Base-by-base conservation (phyloP, 179 eudicot genomes). In the Spergularia azorica region DNA sequence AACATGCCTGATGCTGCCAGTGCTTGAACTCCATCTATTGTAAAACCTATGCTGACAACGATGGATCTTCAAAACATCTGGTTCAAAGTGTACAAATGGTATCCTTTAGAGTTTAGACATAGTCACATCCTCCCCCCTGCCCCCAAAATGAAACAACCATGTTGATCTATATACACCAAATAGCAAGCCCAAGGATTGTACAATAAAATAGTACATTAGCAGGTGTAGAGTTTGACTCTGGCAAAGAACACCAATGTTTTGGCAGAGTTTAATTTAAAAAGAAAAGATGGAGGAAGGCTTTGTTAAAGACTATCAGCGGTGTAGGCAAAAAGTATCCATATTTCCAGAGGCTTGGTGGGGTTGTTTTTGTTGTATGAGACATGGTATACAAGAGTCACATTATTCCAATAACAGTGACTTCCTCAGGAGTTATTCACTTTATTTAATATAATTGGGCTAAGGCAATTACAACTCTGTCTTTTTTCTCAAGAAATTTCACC, bases 11-110 rank as follows among this genome's bases (percentile, higher is more conserved):
- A 77, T 63, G 67, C 66, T 75, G 76, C 76, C 79, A 73, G 78
- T 75, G 80, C 80, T 74, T 39, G 85, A 79, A 63, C 77, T 77
- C 85, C 81, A 79, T 76, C 79, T 71, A 75, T 38, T 71, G 70
- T 79, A 74, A 56, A 81, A 74, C 59, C 69, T 77, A 26, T 71
- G 70, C 52, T 76, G 78, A 64, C 32, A 50, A 59, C 63, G 77
- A 67, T 73, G 77, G 66, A 83, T 70, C 84, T 73, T 86, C 67
- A 66, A 75, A 70, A 81, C 76, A 84, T 80, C 96, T 93, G 81
- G 39, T 56, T 65, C 61, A 77, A 43, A 77, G 69, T 36, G 52
- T 8, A 63, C n/a, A 16, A 50, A 63, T 58, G 2, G 21, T 69
- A 62, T 51, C 32, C 36, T 4, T 63, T 20, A 51, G 43, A 46